Percentiles rank a stretch among this genome's conserved stretches.
These are phyloP conservation scores for Phytophthora citrophthora DNA, from an alignment of 352 stramenopile species.

Conservation along the genomic window DNA sequence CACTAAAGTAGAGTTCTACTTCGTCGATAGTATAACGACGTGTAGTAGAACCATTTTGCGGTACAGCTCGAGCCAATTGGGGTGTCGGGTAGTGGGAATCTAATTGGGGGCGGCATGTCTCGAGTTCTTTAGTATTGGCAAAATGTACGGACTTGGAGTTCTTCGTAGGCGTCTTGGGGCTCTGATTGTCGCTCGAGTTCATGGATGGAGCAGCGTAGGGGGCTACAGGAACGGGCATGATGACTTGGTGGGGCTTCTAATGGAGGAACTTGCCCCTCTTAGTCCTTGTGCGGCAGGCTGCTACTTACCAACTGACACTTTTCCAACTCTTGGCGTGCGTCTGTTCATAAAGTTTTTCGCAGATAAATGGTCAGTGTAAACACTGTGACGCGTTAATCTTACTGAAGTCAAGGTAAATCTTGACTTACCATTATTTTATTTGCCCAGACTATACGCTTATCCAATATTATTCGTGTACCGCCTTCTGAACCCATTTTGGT, in stretches of 20 bases:
- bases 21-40: constrained; percentile 67
- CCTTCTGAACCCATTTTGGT: constrained; percentile 20
- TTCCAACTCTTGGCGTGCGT: background rate
- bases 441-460: no score
- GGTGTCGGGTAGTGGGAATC: constrained; percentile 63
- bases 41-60: constrained; percentile 52
- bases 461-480: constrained; percentile 10
- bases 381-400: no score
- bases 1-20: constrained; percentile 69
- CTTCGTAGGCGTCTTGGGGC: constrained; percentile 14
- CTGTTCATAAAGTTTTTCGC: constrained; percentile 12
- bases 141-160: constrained; percentile 58
- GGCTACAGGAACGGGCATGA: background rate
- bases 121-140: constrained; percentile 45
- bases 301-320: constrained; percentile 22
- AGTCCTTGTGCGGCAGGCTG: background rate
- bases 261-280: no score
- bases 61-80: constrained; percentile 32
- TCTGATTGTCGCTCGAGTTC: constrained; percentile 4
- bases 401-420: background rate
- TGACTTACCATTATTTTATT: no score
- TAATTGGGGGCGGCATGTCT: constrained; percentile 32
- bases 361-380: constrained; percentile 13
- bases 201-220: constrained; percentile 4
- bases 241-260: background rate